Base-by-base conservation (phyloP, 1,284 basidiomycete genomes). In the Peniophora sp. region DNA sequence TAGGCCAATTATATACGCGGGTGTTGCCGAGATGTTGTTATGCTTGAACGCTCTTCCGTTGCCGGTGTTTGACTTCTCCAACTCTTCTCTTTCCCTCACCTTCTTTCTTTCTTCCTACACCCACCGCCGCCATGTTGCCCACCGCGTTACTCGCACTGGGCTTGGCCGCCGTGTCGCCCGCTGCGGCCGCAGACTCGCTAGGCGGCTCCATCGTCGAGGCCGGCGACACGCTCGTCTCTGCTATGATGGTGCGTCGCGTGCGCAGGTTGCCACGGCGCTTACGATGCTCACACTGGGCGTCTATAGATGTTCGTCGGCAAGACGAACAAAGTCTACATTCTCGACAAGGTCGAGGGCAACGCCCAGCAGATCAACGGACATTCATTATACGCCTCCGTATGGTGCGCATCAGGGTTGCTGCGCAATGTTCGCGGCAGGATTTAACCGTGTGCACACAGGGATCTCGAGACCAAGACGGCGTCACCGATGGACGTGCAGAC, bases 401-500 rank as follows among this genome's bases (percentile, higher is more conserved):
- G 71, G 64, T 65, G 20, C 38, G 58, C 48, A 17, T 6, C 27
- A 12, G 12, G 24, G 6, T 16, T 16, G 20, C 24, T 3, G 19
- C 22, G 27, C 16, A 1, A 11, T 12, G 16, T 17, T 34, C 41
- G 35, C 34, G 12, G 17, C 2, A 35, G n/a, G 14, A 6, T 45
- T 20, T 38, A 25, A 32, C 36, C 41, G 34, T 24, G 27, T 14
- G 14, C 20, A 11, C 34, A 32, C 49, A 77, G 73, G 74, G 80
- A 83, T 61, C 72, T 83, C 32, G 63, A 70, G 12, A 67, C 76
- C 1, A 76, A 75, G 53, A 64, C 72, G 6, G 69, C 78, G 2
- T 69, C 69, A 17, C 58, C 72, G 0, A 84, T 95, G 85, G 84
- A 87, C 52, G 75, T 96, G 41, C 58, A 67, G 49, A 89, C 86